Evolutionary conservation across 331 rosid species (phyloP).

Genomic region (Prunus yedoensis): DNA sequence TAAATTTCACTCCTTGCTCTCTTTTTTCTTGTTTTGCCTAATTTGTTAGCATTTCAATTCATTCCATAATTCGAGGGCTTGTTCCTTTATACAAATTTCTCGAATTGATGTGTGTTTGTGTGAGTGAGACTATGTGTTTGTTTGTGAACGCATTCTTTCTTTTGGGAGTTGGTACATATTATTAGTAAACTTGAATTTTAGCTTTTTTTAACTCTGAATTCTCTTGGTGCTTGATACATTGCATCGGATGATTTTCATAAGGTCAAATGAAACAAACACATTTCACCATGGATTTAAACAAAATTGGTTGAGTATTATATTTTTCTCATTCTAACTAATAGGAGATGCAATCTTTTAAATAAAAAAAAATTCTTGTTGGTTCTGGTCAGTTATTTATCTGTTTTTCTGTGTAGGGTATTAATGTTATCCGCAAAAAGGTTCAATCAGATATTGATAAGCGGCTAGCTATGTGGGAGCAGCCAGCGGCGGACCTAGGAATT

Average conservation of each 20-base stretch:
- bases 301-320: background rate
- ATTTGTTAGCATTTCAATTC: background rate
- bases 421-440: constrained; percentile 39
- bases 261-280: no score
- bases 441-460: constrained; percentile 61
- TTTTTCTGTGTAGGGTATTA: constrained; percentile 49
- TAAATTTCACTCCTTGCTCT: background rate
- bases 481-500: no score
- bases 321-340: background rate
- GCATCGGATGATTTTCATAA: background rate
- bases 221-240: background rate
- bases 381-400: background rate
- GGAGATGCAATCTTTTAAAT: background rate
- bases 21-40: background rate
- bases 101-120: background rate
- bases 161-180: background rate
- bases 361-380: background rate
- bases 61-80: background rate
- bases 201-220: background rate
- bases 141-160: background rate
- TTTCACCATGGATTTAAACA: background rate
- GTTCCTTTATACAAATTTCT: background rate
- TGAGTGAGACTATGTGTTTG: background rate
- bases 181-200: background rate
- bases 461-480: constrained; percentile 74